A percentile compares a stretch with the other conserved stretches of the same genome.
phyloP scores from a whole-genome alignment of 768 basidiomycete genomes.

The Pleurotus ostreatus region DNA sequence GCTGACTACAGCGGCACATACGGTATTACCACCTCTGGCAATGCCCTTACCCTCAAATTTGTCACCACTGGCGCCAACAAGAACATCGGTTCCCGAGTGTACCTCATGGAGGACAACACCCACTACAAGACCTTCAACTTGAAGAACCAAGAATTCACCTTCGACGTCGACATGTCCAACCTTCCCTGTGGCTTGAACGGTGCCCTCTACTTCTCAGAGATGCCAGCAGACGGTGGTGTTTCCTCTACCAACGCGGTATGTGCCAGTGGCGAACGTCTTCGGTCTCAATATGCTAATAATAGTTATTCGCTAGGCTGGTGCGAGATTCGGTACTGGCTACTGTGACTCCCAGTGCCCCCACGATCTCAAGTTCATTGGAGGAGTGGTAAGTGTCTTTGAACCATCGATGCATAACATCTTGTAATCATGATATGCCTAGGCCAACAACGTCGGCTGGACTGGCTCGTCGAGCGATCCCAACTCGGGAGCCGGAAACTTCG shows the following conservation, averaged over 20 bases:
- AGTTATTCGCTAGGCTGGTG: constrained; percentile 35
- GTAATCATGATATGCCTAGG: constrained; percentile 22
- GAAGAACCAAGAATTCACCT: constrained; percentile 56
- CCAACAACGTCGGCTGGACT: constrained; percentile 43
- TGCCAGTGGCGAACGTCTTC: neutral
- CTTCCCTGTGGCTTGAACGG: constrained; percentile 59
- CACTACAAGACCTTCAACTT: constrained; percentile 42
- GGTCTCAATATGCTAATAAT: neutral
- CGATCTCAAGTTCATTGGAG: constrained; percentile 59
- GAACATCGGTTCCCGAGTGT: constrained; percentile 42
- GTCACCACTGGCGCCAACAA: constrained; percentile 32
- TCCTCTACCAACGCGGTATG: constrained; percentile 48
- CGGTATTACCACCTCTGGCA: constrained; percentile 45
- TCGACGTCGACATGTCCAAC: constrained; percentile 57
- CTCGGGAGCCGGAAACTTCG: constrained; percentile 40
- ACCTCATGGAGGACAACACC: constrained; percentile 45
- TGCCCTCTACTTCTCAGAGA: constrained; percentile 54
- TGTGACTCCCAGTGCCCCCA: constrained; percentile 49
- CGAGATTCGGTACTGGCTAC: constrained; percentile 35
- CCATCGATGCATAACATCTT: no score
- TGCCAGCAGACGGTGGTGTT: constrained; percentile 52
- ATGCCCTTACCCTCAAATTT: constrained; percentile 45
- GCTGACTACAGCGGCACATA: constrained; percentile 49
- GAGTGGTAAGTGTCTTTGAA: constrained; percentile 30
- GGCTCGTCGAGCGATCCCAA: constrained; percentile 33